These are phyloP conservation scores for Fennellomyces sp. DNA, from an alignment of 371 early-diverging fungal species.

Conservation along the genomic window DNA sequence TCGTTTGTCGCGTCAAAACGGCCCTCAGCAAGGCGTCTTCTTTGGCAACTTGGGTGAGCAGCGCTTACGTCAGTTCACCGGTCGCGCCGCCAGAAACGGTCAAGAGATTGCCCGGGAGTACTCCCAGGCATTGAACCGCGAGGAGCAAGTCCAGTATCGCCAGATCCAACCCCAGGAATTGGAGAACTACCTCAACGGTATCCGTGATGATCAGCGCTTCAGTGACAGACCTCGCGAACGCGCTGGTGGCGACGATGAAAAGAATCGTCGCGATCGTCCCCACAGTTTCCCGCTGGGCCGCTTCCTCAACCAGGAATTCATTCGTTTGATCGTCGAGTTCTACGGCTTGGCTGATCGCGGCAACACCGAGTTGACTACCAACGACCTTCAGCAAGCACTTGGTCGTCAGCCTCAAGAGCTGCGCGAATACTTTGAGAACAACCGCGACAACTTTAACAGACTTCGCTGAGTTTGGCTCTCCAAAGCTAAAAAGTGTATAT, in stretches of 20 bases:
- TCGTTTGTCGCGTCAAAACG: slow-evolving; percentile 19
- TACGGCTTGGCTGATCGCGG: slow-evolving; percentile 29
- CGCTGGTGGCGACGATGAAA: neutral
- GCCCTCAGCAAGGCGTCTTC: neutral
- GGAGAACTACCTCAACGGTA: slow-evolving; percentile 23
- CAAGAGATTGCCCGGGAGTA: slow-evolving; percentile 30
- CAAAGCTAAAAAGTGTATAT: no score
- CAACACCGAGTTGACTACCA: slow-evolving; percentile 20
- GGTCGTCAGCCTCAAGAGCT: slow-evolving; percentile 30
- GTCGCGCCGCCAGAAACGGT: slow-evolving; percentile 5
- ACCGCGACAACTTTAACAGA: slow-evolving; percentile 40
- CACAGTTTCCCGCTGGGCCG: slow-evolving; percentile 36
- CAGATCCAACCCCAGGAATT: slow-evolving; percentile 17
- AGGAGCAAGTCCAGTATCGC: slow-evolving; percentile 19
- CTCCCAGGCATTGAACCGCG: slow-evolving; percentile 25
- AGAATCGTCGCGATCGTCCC: slow-evolving; percentile 8
- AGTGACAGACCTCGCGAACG: slow-evolving; percentile 20
- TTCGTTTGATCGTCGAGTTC: slow-evolving; percentile 29
- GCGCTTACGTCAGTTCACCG: slow-evolving; percentile 29
- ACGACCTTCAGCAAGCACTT: slow-evolving; percentile 32
- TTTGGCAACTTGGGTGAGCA: slow-evolving; percentile 11
- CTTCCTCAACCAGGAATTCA: slow-evolving; percentile 28
- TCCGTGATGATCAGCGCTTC: slow-evolving; percentile 33
- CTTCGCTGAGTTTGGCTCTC: slow-evolving; percentile 23
- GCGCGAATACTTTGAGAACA: slow-evolving; percentile 33